A percentile compares a stretch with the other conserved stretches of the same genome.
Conservation (phyloP, 345 rosid species). For the Populus ilicifolia region DNA sequence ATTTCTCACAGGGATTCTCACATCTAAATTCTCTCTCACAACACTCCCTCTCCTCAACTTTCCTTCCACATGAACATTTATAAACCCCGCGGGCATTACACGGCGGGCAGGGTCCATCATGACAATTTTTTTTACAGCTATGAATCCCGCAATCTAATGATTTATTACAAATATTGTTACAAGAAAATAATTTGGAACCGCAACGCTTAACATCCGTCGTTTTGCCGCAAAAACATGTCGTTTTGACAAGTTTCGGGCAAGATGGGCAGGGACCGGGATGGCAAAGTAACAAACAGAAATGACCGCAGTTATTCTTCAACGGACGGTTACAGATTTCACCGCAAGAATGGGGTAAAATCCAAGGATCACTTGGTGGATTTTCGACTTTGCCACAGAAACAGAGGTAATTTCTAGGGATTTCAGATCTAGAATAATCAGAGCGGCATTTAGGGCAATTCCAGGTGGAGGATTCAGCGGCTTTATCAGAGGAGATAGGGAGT, state of each 20-base stretch:
- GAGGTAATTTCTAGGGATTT: conserved; percentile 56
- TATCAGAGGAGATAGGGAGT: conserved; percentile 47
- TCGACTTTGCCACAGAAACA: conserved; percentile 82
- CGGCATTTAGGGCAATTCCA: conserved; percentile 96
- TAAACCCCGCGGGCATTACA: conserved; percentile 57
- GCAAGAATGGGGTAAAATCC: conserved; percentile 91
- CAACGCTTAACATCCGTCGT: conserved; percentile 68
- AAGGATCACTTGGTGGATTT: conserved; percentile 67
- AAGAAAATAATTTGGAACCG: conserved; percentile 62
- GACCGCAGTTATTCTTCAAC: conserved; percentile 65
- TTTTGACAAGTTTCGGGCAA: conserved; percentile 66
- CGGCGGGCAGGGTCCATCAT: conserved; percentile 66
- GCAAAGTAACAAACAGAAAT: conserved; percentile 67
- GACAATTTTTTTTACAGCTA: conserved; percentile 57
- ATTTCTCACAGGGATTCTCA: conserved; percentile 54
- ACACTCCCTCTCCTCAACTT: conserved; percentile 64
- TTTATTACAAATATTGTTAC: conserved; percentile 44
- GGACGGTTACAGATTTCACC: conserved; percentile 71
- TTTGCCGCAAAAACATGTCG: conserved; percentile 61
- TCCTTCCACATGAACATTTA: conserved; percentile 55
- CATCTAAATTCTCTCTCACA: conserved; percentile 69
- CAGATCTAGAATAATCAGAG: conserved; percentile 45
- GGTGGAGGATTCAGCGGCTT: conserved; percentile 44
- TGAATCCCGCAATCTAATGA: conserved; percentile 57
- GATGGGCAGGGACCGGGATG: conserved; percentile 94